A percentile compares a stretch with the other conserved stretches of the same genome.
These are phyloP conservation scores for Alternaria alternata DNA, from an alignment of 2,329 filamentous ascomycete species.

Conservation along the genomic window DNA sequence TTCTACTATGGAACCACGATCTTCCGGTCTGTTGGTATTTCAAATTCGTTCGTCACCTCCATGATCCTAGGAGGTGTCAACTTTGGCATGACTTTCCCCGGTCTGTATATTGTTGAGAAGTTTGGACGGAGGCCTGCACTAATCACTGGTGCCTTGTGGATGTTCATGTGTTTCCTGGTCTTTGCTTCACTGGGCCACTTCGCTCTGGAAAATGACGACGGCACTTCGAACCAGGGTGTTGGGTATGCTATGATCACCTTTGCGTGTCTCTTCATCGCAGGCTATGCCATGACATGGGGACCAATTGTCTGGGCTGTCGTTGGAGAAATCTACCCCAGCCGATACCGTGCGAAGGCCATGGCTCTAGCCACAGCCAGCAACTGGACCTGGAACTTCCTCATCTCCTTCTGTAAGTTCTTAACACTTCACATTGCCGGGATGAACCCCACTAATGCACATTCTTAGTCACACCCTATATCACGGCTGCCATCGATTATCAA, in stretches of 20 bases:
- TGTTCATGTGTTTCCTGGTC: slow-evolving; percentile 67
- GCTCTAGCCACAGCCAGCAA: slow-evolving; percentile 55
- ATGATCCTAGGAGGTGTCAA: slow-evolving; percentile 60
- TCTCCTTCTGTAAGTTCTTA: slow-evolving; percentile 62
- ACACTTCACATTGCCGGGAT: neutral
- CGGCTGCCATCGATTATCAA: slow-evolving; percentile 71
- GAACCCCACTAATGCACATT: neutral
- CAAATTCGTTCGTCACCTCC: slow-evolving; percentile 56
- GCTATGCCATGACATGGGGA: slow-evolving; percentile 74
- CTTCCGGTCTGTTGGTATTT: slow-evolving; percentile 53
- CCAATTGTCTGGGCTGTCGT: slow-evolving; percentile 76
- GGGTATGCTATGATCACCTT: slow-evolving; percentile 72
- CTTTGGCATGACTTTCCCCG: slow-evolving; percentile 58
- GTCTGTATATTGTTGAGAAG: slow-evolving; percentile 58
- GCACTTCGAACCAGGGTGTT: slow-evolving; percentile 51
- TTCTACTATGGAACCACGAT: slow-evolving; percentile 63
- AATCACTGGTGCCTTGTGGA: slow-evolving; percentile 57
- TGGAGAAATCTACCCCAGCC: slow-evolving; percentile 70
- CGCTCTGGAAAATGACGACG: slow-evolving; percentile 45
- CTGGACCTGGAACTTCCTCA: slow-evolving; percentile 55
- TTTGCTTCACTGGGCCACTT: slow-evolving; percentile 59
- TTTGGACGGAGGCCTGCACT: slow-evolving; percentile 56
- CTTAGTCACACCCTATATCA: slow-evolving; percentile 76
- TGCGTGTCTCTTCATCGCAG: slow-evolving; percentile 72
- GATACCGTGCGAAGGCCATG: slow-evolving; percentile 58